Percentiles rank a stretch among this genome's conserved stretches.
phyloP scores from a whole-genome alignment of 495 filamentous ascomycete species.

The Neurospora discreta region DNA sequence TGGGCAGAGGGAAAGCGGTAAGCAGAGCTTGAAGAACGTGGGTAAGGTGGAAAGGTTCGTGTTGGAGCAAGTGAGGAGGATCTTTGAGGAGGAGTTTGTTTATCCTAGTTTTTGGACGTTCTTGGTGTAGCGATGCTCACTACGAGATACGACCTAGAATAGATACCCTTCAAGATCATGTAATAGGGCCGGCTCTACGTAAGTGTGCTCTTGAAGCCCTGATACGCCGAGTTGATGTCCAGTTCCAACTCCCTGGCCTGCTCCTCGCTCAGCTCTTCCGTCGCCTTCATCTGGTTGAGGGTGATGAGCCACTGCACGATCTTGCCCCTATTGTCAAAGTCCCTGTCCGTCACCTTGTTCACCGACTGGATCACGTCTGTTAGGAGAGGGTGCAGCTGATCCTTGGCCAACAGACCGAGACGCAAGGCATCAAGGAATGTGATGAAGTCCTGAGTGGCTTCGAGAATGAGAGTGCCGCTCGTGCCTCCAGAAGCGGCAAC shows the following conservation, averaged over 20 bases:
- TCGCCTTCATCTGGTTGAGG: conserved; percentile 92
- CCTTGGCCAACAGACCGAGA: conserved; percentile 81
- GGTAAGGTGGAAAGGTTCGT: conserved; percentile 98
- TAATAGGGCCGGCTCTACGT: conserved; percentile 4
- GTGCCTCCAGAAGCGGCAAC: conserved; percentile 41
- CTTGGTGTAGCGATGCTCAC: conserved; percentile 46
- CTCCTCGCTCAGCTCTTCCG: conserved; percentile 78
- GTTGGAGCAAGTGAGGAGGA: conserved; percentile 86
- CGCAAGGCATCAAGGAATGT: conserved; percentile 92
- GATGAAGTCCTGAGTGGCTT: conserved; percentile 95
- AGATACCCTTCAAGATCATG: background rate
- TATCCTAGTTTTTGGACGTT: conserved; percentile 99
- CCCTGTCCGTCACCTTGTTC: conserved; percentile 86
- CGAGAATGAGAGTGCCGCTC: conserved; percentile 64
- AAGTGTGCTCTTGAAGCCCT: conserved; percentile 66
- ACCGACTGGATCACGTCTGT: conserved; percentile 92
- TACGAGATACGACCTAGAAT: no score
- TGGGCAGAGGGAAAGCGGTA: conserved; percentile 77
- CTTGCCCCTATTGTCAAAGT: conserved; percentile 90
- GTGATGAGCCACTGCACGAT: conserved; percentile 98
- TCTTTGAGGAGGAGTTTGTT: conserved; percentile 97
- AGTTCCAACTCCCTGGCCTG: conserved; percentile 79
- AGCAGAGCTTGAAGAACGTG: conserved; percentile 93
- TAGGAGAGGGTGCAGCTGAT: conserved; percentile 85
- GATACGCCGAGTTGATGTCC: conserved; percentile 83